Evolutionary conservation across 306 rosid species (phyloP), one percentile per base, ranked within the genome.

Genomic region (Acacia crassicarpa): DNA sequence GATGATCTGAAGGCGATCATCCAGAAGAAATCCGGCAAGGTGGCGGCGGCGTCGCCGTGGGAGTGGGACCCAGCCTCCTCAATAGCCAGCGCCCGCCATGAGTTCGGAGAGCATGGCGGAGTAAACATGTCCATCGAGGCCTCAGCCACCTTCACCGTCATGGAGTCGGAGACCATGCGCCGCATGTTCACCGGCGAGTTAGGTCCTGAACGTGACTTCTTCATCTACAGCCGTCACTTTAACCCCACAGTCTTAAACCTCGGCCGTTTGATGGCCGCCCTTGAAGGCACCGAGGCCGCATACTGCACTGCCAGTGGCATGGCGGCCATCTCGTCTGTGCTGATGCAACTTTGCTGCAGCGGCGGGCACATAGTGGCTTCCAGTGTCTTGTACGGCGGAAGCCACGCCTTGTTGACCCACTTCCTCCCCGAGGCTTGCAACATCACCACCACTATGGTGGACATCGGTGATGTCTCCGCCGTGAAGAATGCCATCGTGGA

Each of bases 61-160:
- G 2, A 30, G 68, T 78, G 41, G 54, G 94, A 93, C 80, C 99
- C 99, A 0, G 97, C 97, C 4, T 89, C 93, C 0, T 88, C 99
- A 12, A 38, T 96, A 5, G 98, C 98, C 0, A 81, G 82, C 45
- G 89, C 92, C 8, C 91, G 98, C 5, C 99, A 96, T 59, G 99
- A 96, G 72, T 96, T 96, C 77, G 98, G 99, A 3, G 98, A 96
- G 84, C 99, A 96, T 61, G 99, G 98, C 1, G 99, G 98, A 1
- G 98, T 96, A 0, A 96, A 96, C 91, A 96, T 96, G 98, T 96
- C 99, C 12, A 96, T 96, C 19, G 99, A 96, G 77, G 97, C 99
- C 3, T 96, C 98, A 0, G 98, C 96, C 1, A 93, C 98, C 6
- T 96, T 96, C 89, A 96, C 99, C 0, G 99, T 96, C 44, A 96